These are phyloP conservation scores for Rhododendron ovatum DNA, from an alignment of 148 eudicot genomes.

Conservation along the genomic window DNA sequence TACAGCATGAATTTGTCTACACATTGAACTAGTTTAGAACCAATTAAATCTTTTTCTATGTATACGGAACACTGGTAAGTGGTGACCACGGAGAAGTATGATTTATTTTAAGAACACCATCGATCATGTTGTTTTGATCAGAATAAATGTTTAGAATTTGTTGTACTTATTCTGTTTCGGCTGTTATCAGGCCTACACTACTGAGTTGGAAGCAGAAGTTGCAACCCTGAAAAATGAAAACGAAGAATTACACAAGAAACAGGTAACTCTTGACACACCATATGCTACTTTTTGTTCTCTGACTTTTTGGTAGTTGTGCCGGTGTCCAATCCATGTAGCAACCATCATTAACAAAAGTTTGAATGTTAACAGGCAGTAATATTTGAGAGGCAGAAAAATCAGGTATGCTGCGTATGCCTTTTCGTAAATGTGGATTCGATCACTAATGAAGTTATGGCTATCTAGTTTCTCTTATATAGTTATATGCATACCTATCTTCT, in stretches of 20 bases:
- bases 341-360: constrained; percentile 3
- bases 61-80: not conserved
- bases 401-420: constrained; percentile 31
- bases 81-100: not conserved
- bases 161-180: not conserved
- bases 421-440: not conserved
- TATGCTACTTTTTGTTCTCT: not conserved
- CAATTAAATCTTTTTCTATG: not conserved
- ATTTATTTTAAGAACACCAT: not conserved
- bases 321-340: not conserved
- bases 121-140: not conserved
- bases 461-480: not conserved
- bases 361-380: constrained; percentile 54
- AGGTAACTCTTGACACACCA: constrained; percentile 29
- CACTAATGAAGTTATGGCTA: no score
- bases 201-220: constrained; percentile 84
- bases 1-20: not conserved
- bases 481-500: not conserved
- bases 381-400: constrained; percentile 74
- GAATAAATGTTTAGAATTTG: not conserved
- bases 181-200: constrained; percentile 65
- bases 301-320: not conserved
- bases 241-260: constrained; percentile 57
- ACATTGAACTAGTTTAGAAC: not conserved
- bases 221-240: constrained; percentile 72